Conservation (phyloP, 169 alveolate genomes). For the Cardiosporidium cionae region DNA sequence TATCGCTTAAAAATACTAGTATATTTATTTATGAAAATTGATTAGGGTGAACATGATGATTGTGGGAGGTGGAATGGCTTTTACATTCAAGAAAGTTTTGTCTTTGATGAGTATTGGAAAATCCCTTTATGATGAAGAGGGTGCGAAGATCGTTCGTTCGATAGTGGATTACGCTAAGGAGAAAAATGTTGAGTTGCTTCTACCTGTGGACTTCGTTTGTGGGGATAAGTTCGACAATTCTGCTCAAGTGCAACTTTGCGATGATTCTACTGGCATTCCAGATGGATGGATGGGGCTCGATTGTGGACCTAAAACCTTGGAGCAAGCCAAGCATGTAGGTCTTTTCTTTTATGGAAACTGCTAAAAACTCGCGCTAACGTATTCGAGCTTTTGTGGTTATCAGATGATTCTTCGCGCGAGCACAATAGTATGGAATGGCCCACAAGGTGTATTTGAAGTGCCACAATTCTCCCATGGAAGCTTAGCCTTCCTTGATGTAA, state of each 20-base stretch:
- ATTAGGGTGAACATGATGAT: constrained; percentile 82
- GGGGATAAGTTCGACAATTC: constrained; percentile 81
- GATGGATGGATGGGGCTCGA: constrained; percentile 96
- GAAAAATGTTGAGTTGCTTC: constrained; percentile 79
- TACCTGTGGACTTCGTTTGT: constrained; percentile 87
- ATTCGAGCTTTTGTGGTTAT: not conserved
- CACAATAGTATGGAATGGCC: constrained; percentile 58
- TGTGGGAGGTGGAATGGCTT: constrained; percentile 98
- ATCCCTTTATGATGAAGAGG: constrained; percentile 91
- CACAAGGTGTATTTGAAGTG: constrained; percentile 60
- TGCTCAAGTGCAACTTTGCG: constrained; percentile 56
- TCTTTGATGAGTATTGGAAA: constrained; percentile 79
- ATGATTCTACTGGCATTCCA: constrained; percentile 72
- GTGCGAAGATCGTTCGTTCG: constrained; percentile 86
- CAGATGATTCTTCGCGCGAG: constrained; percentile 38
- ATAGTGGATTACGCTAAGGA: constrained; percentile 83
- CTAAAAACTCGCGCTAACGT: no score
- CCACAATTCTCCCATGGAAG: constrained; percentile 37
- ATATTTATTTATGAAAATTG: not conserved
- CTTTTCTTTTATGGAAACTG: not conserved
- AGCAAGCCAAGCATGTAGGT: constrained; percentile 25
- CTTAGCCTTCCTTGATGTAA: constrained; percentile 15
- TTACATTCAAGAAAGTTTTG: constrained; percentile 86
- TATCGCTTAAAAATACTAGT: not conserved
- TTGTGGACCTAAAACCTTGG: constrained; percentile 86